Conservation (phyloP, 176 grass and related monocot species). For the Hyparrhenia diplandra region DNA sequence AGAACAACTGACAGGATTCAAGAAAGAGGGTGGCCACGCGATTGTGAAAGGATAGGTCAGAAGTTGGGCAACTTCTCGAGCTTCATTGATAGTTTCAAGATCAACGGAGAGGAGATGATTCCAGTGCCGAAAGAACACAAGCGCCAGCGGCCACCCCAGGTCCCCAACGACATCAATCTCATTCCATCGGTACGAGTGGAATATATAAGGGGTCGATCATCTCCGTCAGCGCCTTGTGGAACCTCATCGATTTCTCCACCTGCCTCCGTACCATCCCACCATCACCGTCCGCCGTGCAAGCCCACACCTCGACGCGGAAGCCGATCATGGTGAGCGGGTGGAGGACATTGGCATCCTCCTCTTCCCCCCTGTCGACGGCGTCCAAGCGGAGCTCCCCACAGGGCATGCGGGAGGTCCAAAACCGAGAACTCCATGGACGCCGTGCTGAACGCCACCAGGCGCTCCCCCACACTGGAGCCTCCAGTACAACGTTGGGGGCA, state of each 20-base stretch:
- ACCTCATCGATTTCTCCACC: slow-evolving; percentile 41
- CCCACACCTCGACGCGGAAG: slow-evolving; percentile 38
- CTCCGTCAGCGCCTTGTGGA: slow-evolving; percentile 15
- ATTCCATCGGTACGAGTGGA: neutral
- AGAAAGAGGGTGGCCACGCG: slow-evolving; percentile 17
- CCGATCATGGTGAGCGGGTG: slow-evolving; percentile 33
- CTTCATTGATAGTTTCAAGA: slow-evolving; percentile 38
- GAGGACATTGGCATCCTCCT: neutral
- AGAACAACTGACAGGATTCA: slow-evolving; percentile 9
- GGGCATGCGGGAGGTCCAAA: neutral
- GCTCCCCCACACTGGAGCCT: slow-evolving; percentile 17
- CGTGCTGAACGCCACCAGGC: slow-evolving; percentile 22
- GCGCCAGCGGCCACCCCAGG: slow-evolving; percentile 21
- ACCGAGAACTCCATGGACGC: slow-evolving; percentile 16
- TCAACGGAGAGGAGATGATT: slow-evolving; percentile 26
- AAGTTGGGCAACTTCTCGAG: neutral
- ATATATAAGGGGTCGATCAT: neutral
- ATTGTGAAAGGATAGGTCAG: slow-evolving; percentile 11
- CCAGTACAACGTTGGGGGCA: slow-evolving; percentile 48
- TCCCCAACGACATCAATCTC: neutral
- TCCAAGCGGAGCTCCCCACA: slow-evolving; percentile 30
- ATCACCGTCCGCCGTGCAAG: neutral
- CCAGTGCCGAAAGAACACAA: slow-evolving; percentile 26
- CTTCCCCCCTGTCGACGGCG: slow-evolving; percentile 30
- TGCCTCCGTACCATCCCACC: slow-evolving; percentile 5